Base-by-base conservation (phyloP, 192 early-diverging fungal species). In the Backusella mclennaniae region DNA sequence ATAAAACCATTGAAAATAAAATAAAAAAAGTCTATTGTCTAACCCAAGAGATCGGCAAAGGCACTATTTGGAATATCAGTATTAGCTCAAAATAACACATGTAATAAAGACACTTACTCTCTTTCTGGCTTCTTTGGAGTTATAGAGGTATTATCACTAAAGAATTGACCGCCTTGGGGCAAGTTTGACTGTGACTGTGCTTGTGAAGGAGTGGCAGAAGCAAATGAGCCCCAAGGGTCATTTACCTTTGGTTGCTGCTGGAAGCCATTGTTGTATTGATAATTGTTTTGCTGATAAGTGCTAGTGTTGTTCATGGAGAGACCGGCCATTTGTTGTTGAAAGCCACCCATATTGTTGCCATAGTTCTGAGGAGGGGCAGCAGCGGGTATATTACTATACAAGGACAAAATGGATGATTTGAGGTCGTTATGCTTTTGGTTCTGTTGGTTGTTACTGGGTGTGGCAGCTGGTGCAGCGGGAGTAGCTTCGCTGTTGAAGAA, bases 371-470 rank as follows among this genome's bases (percentile, higher is more conserved):
- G 38, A 8, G 67, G 31, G 11, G 46, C 19, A 44, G 19, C n/a
- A 29, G 70, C 42, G 66, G 71, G 74, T 46, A 31, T 67, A 44
- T 72, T 46, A 26, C 53, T 71, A 73, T 84, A 84, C 46, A 84
- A 67, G 7, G 82, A 84, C 1, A 84, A 66, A 63, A 84, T 84
- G 12, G 82, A 83, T 11, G 78, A 80, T 33, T 83, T 83, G 11
- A 83, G 42, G 33, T 79, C 72, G 4, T 76, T 67, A 14, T 82
- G 77, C 41, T 83, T 75, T n/a, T 69, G 46, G 6, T 8, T 53
- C 35, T 41, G 44, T 53, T 72, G 68, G 7, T 41, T 66, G 19
- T 26, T 23, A 23, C 39, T 8, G 7, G 76, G 36, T 12, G 69
- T 33, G 6, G 53, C 56, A 29, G 69, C 35, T 8, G 67, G 36